A percentile compares a stretch with the other conserved stretches of the same genome.
Conservation (phyloP, 176 grass and related monocot genomes). For the Tillandsia leiboldiana region DNA sequence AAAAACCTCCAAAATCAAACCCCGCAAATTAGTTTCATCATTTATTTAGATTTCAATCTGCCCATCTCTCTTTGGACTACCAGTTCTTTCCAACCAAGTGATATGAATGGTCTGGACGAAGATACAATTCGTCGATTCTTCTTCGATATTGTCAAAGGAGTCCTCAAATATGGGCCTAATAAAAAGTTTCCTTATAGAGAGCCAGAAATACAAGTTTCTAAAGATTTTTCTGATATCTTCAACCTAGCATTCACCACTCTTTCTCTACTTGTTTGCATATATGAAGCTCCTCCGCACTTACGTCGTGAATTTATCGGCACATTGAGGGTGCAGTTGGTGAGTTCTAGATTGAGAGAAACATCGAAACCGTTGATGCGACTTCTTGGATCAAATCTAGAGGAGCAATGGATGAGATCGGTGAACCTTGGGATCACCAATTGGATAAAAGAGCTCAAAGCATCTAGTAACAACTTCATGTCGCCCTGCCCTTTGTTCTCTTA, state of each 20-base stretch:
- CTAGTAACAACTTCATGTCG: neutral
- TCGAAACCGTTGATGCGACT: conserved; percentile 34
- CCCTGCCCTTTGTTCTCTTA: conserved; percentile 42
- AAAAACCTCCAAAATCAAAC: conserved; percentile 17
- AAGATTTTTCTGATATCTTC: conserved; percentile 28
- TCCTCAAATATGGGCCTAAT: conserved; percentile 43
- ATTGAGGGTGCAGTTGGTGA: conserved; percentile 17
- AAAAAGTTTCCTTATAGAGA: conserved; percentile 25
- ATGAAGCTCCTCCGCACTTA: conserved; percentile 35
- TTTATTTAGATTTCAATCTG: conserved; percentile 25
- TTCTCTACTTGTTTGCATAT: conserved; percentile 48
- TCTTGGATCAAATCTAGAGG: conserved; percentile 52
- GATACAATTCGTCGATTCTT: conserved; percentile 24
- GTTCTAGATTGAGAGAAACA: conserved; percentile 13
- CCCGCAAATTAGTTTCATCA: conserved; percentile 32
- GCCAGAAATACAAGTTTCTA: conserved; percentile 17
- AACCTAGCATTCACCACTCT: conserved; percentile 46
- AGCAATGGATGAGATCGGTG: conserved; percentile 65
- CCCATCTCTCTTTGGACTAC: conserved; percentile 53
- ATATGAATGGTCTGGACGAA: neutral
- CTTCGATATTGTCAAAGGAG: conserved; percentile 33
- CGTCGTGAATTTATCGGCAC: conserved; percentile 28
- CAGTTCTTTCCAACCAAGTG: conserved; percentile 17
- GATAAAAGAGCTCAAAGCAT: conserved; percentile 30
- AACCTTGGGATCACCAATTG: conserved; percentile 69